Conservation (phyloP, 139 green algal species). For the Dunaliella sp. region DNA sequence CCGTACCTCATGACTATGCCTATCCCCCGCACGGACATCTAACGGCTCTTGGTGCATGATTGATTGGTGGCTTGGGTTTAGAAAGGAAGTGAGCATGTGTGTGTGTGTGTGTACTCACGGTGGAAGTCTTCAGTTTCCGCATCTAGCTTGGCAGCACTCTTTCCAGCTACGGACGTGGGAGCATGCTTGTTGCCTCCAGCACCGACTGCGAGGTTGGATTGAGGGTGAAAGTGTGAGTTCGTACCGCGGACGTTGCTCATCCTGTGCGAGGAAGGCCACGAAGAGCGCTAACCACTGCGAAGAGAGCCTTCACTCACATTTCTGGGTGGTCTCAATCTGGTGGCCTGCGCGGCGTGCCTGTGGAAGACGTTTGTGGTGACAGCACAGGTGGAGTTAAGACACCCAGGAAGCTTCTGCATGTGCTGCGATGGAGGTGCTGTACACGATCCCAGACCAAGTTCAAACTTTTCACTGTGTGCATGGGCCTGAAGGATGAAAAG, state of each 20-base stretch:
- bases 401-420: too few relatives aligned
- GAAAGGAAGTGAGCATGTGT: background rate
- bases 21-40: too few relatives aligned
- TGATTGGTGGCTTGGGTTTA: too few relatives aligned
- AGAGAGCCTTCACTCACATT: background rate
- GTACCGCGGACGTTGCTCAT: conserved; percentile 19
- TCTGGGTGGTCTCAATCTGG: background rate
- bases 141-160: conserved; percentile 81
- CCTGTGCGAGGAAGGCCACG: conserved; percentile 63
- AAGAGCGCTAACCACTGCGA: conserved; percentile 32
- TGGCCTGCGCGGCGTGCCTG: background rate
- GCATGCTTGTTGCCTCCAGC: conserved; percentile 43
- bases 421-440: background rate
- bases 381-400: too few relatives aligned
- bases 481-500: too few relatives aligned
- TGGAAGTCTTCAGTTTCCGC: conserved; percentile 84
- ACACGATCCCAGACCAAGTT: background rate
- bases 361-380: too few relatives aligned
- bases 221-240: background rate
- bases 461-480: too few relatives aligned
- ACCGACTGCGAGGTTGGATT: conserved; percentile 40
- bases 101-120: conserved; percentile 34
- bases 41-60: too few relatives aligned
- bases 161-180: conserved; percentile 41
- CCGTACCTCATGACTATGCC: too few relatives aligned